Base-by-base conservation (phyloP, 2,329 filamentous ascomycete genomes). In the Fusarium devonianum region DNA sequence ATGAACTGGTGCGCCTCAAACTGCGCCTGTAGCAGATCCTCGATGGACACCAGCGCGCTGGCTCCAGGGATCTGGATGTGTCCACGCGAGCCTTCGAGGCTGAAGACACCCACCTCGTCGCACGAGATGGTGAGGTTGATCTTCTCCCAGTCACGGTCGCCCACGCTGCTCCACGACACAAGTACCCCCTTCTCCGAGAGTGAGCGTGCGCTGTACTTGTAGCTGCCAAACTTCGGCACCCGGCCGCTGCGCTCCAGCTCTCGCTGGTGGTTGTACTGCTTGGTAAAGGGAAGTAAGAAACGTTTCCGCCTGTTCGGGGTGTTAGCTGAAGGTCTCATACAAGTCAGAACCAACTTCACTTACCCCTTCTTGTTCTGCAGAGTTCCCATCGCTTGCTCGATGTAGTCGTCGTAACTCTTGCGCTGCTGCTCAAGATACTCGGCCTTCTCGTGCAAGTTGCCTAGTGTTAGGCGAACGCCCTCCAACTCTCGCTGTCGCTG, bases 321-420 rank as follows among this genome's bases (percentile, higher is more conserved):
- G 53, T 60, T 54, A 58, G 61, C 56, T 46, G 38, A 46, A 37
- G 37, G 35, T 17, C 25, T 30, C 10, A 17, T 39, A 5, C 2
- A 9, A 21, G 7, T 2, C 12, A 10, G 4, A 8, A 33, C 7
- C 17, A 8, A 10, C 13, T 19, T 3, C 22, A 72, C 82, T 70
- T 80, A 87, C 83, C 88, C 92, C 75, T 97, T 97, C 73, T 97
- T 96, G 75, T 90, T 96, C 72, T 97, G 94, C 49, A 99, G 79
- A 4, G 95, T 99, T 52, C 92, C 82, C 90, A 99, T 97, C 37
- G 94, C 93, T 72, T 96, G 92, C 75, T 99, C 95, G 67, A 99
- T 96, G 74, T 99, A 99, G 75, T 99, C 92, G 69, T 99, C 96
- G 75, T 99, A 99, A 59, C 88, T 94, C 79, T 96, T 96, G 53